Percentiles rank a stretch among this genome's conserved stretches.
Conservation (phyloP, 345 rosid species). For the Capsella bursapastoris region DNA sequence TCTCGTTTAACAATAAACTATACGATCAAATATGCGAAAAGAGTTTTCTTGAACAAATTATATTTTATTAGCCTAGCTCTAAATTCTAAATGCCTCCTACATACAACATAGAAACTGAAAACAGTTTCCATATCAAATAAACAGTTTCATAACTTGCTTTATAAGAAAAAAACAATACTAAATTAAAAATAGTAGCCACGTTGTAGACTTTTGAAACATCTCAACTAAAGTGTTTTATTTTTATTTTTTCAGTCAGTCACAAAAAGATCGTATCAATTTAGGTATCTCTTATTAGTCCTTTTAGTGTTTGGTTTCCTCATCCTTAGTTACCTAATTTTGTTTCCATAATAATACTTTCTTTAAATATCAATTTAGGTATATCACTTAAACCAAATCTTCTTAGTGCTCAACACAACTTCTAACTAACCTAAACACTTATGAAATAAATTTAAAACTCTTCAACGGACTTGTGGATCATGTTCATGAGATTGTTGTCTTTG, state of each 20-base stretch:
- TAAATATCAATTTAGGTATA: not conserved
- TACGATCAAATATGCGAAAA: not conserved
- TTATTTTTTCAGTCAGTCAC: not conserved
- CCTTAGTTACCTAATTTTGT: slow-evolving; percentile 17
- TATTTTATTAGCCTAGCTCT: not conserved
- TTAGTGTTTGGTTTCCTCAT: not conserved
- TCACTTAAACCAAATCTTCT: not conserved
- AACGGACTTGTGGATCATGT: not conserved
- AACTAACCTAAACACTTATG: not conserved
- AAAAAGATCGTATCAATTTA: not conserved
- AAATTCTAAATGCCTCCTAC: not conserved
- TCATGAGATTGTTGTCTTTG: not conserved
- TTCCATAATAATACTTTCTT: not conserved
- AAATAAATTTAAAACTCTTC: not conserved
- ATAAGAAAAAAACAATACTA: not conserved
- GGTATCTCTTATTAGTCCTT: slow-evolving; percentile 1
- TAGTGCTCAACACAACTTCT: slow-evolving; percentile 1
- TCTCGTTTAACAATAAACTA: not conserved
- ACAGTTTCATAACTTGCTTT: slow-evolving; percentile 13
- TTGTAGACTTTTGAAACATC: slow-evolving; percentile 19
- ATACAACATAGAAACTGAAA: not conserved
- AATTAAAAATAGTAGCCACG: slow-evolving; percentile 14
- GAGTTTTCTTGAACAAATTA: slow-evolving; percentile 12
- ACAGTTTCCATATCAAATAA: slow-evolving; percentile 21
- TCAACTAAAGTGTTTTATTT: not conserved